Base-by-base conservation (phyloP, 768 basidiomycete species). In the Naganishia antarctica region DNA sequence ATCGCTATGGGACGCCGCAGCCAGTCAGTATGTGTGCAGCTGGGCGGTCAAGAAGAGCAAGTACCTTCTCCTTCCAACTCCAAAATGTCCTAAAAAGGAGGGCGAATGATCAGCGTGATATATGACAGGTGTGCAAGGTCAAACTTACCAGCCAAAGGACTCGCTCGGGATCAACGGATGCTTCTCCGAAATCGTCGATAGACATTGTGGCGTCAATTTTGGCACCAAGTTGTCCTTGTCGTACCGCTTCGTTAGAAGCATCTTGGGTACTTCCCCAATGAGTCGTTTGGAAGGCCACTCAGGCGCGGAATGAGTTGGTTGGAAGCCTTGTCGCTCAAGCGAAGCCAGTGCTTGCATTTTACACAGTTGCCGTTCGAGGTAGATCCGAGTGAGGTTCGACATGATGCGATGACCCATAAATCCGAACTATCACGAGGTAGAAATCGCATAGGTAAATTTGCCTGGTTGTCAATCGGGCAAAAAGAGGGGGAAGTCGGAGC, bases 41-140 rank as follows among this genome's bases (percentile, higher is more conserved):
- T 8, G 28, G 13, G 29, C 49, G 29, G 47, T 31, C 11, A 4
- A 15, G 21, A 11, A 15, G 18, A 9, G 28, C 29, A 28, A 11
- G 8, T 46, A 62, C 61, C 61, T 62, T 62, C 26, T 62, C 61
- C 31, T 62, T 62, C 61, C 61, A 62, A n/a, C 32, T 32, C 61
- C 61, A 62, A 15, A 50, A 31, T 28, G 28, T 50, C 49, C 25
- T 50, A 29, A 2, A 3, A 15, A 29, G 4, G 4, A 16, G 37
- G 37, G 37, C 37, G 37, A 40, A 50, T 18, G 49, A 31, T 9
- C 4, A 31, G 7, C 28, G 18, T 26, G 49, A 50, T 18, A 3
- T 48, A n/a, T n/a, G n/a, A n/a, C n/a, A n/a, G n/a, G n/a, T n/a
- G n/a, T n/a, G n/a, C n/a, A n/a, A n/a, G n/a, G 47, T 6, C 13